Percentiles rank a stretch among this genome's conserved stretches.
phyloP scores from a whole-genome alignment of 192 early-diverging fungal species.

The Umbelopsis sp. region DNA sequence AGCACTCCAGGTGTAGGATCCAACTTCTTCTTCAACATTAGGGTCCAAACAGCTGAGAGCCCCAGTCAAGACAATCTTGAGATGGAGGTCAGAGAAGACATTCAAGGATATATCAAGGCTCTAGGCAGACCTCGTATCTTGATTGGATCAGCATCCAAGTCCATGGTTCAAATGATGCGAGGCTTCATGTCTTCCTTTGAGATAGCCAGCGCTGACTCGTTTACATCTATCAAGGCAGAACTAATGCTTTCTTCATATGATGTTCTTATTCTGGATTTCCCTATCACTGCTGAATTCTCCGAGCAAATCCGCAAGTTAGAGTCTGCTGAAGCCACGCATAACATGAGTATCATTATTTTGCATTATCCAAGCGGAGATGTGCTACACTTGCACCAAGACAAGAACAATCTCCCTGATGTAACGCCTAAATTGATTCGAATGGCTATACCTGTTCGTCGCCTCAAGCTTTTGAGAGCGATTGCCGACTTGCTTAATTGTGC shows the following conservation, averaged over 20 bases:
- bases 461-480: slow-evolving; percentile 46
- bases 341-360: slow-evolving; percentile 30
- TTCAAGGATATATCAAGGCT: neutral
- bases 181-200: slow-evolving; percentile 1
- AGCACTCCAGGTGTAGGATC: slow-evolving; percentile 49
- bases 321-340: neutral
- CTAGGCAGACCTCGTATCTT: slow-evolving; percentile 35
- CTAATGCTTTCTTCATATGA: neutral
- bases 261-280: slow-evolving; percentile 33
- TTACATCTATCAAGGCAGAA: neutral
- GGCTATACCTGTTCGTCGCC: slow-evolving; percentile 43
- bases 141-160: slow-evolving; percentile 4
- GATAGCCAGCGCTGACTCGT: neutral
- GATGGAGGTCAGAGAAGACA: slow-evolving; percentile 5
- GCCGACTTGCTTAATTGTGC: slow-evolving; percentile 40
- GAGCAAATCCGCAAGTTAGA: slow-evolving; percentile 9
- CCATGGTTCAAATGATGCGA: slow-evolving; percentile 11
- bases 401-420: neutral
- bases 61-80: neutral
- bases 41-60: slow-evolving; percentile 33
- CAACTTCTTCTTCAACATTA: slow-evolving; percentile 51
- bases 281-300: slow-evolving; percentile 21
- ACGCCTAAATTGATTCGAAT: slow-evolving; percentile 40
- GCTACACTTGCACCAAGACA: slow-evolving; percentile 15
- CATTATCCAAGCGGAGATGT: slow-evolving; percentile 27